These are phyloP conservation scores for Geotrichum histeridarum DNA, from an alignment of 1,139 yeast genomes.

Conservation along the genomic window DNA sequence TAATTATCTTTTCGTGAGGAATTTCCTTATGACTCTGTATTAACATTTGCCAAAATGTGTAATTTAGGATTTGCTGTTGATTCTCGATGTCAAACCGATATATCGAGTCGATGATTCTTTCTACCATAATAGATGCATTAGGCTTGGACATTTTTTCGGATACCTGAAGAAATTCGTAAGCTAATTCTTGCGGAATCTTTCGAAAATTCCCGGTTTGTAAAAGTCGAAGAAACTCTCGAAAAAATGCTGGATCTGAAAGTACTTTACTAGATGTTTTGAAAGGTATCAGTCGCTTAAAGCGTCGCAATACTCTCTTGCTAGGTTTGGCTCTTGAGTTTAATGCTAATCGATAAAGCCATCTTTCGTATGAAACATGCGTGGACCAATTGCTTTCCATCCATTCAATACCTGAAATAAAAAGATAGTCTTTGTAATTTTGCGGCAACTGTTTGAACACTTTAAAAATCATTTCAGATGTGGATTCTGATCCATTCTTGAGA, in stretches of 20 bases:
- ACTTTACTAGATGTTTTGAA: background rate
- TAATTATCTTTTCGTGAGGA: background rate
- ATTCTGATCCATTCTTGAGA: background rate
- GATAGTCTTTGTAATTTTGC: background rate
- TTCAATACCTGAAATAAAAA: background rate
- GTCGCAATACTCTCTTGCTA: background rate
- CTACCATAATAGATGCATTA: background rate
- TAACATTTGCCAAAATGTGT: background rate
- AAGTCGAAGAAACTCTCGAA: slow-evolving; percentile 2
- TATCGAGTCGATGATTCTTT: slow-evolving; percentile 2
- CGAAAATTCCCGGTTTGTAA: background rate
- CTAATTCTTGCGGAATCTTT: background rate
- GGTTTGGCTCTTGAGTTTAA: background rate
- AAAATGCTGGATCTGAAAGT: slow-evolving; percentile 1
- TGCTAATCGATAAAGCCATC: background rate
- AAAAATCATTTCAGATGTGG: background rate
- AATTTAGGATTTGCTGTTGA: background rate
- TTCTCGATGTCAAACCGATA: background rate
- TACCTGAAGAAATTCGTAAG: background rate
- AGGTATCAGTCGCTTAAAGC: background rate
- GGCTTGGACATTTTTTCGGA: slow-evolving; percentile 4
- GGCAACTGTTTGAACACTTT: background rate
- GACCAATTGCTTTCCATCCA: slow-evolving; percentile 1
- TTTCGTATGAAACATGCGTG: background rate
- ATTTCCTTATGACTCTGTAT: background rate